Percentiles rank a stretch among this genome's conserved stretches.
Evolutionary conservation across 352 stramenopile species (phyloP).

Genomic region (Pythium vanterpoolii): DNA sequence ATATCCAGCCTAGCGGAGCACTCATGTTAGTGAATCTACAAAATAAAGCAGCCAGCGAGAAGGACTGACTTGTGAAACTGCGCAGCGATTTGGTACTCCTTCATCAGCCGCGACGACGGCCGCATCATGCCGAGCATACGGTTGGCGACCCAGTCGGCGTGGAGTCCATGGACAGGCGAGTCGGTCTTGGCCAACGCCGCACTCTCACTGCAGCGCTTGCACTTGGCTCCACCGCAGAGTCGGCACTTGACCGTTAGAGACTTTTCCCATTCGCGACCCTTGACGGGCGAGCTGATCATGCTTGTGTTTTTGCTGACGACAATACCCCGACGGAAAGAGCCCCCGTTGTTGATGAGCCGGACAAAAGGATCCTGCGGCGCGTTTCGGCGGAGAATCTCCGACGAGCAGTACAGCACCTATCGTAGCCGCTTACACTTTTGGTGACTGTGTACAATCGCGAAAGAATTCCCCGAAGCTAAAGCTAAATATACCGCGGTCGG

Average conservation of each 20-base stretch:
- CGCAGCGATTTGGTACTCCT: constrained; percentile 71
- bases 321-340: background rate
- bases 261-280: constrained; percentile 81
- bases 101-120: constrained; percentile 79
- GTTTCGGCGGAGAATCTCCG: background rate
- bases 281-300: constrained; percentile 66
- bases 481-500: background rate
- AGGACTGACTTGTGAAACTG: constrained; percentile 71
- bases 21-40: background rate
- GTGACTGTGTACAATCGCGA: background rate
- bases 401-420: background rate
- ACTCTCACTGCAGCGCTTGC: constrained; percentile 83
- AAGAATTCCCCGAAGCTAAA: background rate
- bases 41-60: background rate
- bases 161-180: constrained; percentile 70
- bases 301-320: background rate
- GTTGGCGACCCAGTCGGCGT: constrained; percentile 87
- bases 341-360: background rate
- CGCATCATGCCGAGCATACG: constrained; percentile 89
- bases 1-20: constrained; percentile 52
- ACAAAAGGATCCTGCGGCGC: background rate
- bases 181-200: constrained; percentile 68
- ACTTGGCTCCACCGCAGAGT: constrained; percentile 82
- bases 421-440: too few species aligned
- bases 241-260: constrained; percentile 79